A percentile compares a stretch with the other conserved stretches of the same genome.
These are phyloP conservation scores for Calonectria pseudoreteaudii DNA, from an alignment of 2,329 filamentous ascomycete species.

Conservation along the genomic window DNA sequence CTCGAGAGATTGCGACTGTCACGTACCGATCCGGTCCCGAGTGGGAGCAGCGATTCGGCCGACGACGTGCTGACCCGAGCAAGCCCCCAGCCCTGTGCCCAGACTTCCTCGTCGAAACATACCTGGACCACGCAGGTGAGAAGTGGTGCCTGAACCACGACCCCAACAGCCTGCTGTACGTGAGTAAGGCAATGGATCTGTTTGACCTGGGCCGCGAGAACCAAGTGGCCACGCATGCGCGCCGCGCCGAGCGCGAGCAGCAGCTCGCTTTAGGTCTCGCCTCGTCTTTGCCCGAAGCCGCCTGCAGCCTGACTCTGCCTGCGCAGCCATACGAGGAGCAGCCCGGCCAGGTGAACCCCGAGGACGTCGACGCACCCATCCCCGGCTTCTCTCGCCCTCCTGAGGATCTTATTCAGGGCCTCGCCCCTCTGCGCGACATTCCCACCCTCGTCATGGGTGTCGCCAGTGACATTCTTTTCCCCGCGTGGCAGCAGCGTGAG, in stretches of 20 bases:
- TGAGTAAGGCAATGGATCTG: slow-evolving; percentile 98
- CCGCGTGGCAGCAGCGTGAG: slow-evolving; percentile 97
- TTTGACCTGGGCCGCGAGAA: slow-evolving; percentile 87
- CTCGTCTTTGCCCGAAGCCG: slow-evolving; percentile 54
- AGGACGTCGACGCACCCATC: slow-evolving; percentile 39
- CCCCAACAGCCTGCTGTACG: slow-evolving; percentile 93
- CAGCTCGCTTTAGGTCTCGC: slow-evolving; percentile 67
- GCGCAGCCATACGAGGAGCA: slow-evolving; percentile 89
- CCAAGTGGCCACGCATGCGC: slow-evolving; percentile 71
- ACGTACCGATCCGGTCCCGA: slow-evolving; percentile 97
- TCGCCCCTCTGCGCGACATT: slow-evolving; percentile 78
- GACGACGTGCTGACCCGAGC: slow-evolving; percentile 84
- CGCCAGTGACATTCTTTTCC: slow-evolving; percentile 95
- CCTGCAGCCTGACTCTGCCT: slow-evolving; percentile 85
- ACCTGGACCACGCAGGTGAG: slow-evolving; percentile 96
- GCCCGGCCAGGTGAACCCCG: slow-evolving; percentile 57
- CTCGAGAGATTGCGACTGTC: slow-evolving; percentile 95
- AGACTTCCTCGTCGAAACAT: slow-evolving; percentile 97
- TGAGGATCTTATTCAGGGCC: slow-evolving; percentile 81
- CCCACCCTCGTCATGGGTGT: slow-evolving; percentile 93
- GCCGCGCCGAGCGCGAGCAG: slow-evolving; percentile 71
- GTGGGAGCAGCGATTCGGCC: slow-evolving; percentile 95
- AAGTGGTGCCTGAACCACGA: slow-evolving; percentile 99
- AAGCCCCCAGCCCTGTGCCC: slow-evolving; percentile 95
- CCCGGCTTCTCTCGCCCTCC: slow-evolving; percentile 69